phyloP scores from a whole-genome alignment of 2,329 filamentous ascomycete genomes.

The Gaeumannomyces tritici region DNA sequence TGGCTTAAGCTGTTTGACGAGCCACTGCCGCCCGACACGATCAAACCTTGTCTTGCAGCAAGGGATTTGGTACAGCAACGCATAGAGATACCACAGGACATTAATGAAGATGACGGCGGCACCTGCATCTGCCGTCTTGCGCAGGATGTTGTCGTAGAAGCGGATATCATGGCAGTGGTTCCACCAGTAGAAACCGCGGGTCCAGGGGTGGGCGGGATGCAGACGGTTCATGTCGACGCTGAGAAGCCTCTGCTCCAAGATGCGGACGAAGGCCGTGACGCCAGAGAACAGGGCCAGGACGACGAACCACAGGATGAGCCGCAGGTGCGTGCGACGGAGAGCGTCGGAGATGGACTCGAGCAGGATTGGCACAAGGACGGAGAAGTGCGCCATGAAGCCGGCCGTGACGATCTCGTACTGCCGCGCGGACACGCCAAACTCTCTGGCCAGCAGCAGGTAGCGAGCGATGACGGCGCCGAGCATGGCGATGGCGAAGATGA shows the following conservation, averaged over 20 bases:
- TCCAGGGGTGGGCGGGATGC: neutral
- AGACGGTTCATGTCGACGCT: neutral
- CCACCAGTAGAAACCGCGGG: constrained; percentile 1
- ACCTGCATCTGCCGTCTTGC: neutral
- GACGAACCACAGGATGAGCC: constrained; percentile 12
- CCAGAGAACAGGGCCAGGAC: constrained; percentile 9
- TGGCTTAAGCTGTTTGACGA: neutral
- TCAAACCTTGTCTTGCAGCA: constrained; percentile 7
- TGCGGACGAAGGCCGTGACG: constrained; percentile 9
- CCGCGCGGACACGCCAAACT: constrained; percentile 10
- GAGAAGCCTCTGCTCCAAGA: constrained; percentile 1
- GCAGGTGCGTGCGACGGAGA: constrained; percentile 10
- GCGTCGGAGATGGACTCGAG: constrained; percentile 10
- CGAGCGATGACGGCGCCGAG: constrained; percentile 9
- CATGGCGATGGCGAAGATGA: constrained; percentile 12
- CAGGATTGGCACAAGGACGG: constrained; percentile 11
- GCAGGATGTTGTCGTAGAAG: neutral
- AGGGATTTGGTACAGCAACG: constrained; percentile 5
- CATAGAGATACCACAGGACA: constrained; percentile 6
- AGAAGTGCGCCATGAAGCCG: constrained; percentile 12
- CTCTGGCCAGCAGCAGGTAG: constrained; percentile 5
- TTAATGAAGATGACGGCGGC: constrained; percentile 7
- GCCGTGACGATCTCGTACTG: constrained; percentile 12
- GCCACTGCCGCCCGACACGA: too few species aligned
- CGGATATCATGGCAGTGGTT: constrained; percentile 2